These are phyloP conservation scores for Grifola frondosa DNA, from an alignment of 1,284 basidiomycete genomes.

Conservation along the genomic window DNA sequence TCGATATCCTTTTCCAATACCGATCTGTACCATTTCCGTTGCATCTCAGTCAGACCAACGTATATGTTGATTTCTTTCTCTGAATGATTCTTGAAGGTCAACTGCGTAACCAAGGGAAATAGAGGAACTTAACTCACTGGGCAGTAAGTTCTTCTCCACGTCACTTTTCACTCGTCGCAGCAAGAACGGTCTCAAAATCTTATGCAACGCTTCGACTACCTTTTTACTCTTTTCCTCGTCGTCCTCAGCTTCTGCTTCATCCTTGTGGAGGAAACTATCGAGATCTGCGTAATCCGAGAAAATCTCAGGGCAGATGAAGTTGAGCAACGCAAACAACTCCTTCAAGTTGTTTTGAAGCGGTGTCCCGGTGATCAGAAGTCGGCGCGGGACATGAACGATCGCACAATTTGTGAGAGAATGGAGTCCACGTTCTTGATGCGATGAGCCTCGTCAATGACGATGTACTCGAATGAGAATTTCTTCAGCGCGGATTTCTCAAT, in stretches of 20 bases:
- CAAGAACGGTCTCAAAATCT: conserved; percentile 94
- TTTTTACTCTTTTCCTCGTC: conserved; percentile 90
- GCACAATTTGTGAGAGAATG: conserved; percentile 93
- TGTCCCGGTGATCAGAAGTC: conserved; percentile 95
- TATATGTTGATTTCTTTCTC: conserved; percentile 99
- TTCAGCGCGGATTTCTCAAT: conserved; percentile 91
- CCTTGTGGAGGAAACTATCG: conserved; percentile 79
- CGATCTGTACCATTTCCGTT: conserved; percentile 95
- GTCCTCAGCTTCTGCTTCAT: conserved; percentile 66
- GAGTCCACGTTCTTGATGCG: conserved; percentile 99
- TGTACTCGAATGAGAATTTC: conserved; percentile 98
- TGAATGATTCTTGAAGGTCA: conserved; percentile 31
- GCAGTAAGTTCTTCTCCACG: conserved; percentile 94
- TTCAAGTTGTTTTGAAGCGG: conserved; percentile 98
- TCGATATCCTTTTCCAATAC: conserved; percentile 99
- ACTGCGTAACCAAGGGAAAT: background rate
- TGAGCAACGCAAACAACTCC: conserved; percentile 94
- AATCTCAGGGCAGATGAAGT: conserved; percentile 90
- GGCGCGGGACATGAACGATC: conserved; percentile 85
- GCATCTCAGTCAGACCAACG: conserved; percentile 97
- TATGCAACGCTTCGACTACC: conserved; percentile 97
- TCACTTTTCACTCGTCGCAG: conserved; percentile 95
- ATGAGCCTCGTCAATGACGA: conserved; percentile 98
- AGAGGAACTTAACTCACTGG: conserved; percentile 54
- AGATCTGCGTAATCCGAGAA: conserved; percentile 76